These are phyloP conservation scores for Vickermania ingenoplastis DNA, from an alignment of 208 protist species.

Conservation along the genomic window DNA sequence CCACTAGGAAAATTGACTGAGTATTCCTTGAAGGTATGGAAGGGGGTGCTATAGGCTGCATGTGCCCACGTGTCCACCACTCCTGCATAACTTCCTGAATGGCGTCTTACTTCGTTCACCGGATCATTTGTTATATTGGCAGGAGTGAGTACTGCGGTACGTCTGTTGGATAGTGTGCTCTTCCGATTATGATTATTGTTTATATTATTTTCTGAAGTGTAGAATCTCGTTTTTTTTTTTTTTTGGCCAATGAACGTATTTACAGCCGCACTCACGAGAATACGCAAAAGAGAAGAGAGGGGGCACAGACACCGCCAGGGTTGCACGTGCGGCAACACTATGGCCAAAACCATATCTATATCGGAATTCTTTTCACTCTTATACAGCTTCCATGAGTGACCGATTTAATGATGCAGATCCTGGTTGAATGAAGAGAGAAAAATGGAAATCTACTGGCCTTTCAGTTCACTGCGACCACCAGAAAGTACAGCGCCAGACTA, in stretches of 20 bases:
- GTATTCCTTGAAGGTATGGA: no score
- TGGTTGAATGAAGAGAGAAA: no score
- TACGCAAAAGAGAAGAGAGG: not conserved
- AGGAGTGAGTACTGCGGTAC: not conserved
- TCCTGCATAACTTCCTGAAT: not conserved
- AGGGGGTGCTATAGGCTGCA: no score
- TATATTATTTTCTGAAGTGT: not conserved
- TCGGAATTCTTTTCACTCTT: no score
- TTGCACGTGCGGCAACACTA: no score
- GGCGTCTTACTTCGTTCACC: slow-evolving; percentile 4
- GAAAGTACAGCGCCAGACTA: no score
- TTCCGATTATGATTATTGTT: not conserved
- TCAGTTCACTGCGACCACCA: no score
- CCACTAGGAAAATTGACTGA: not conserved
- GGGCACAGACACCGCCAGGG: not conserved
- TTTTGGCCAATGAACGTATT: not conserved
- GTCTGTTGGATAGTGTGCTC: not conserved
- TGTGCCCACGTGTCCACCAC: no score
- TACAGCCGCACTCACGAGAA: not conserved
- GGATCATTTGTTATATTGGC: not conserved
- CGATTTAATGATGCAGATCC: no score
- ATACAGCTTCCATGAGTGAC: no score
- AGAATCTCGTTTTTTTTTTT: not conserved
- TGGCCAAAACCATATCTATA: no score
- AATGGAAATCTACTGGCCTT: no score